Percentiles rank a stretch among this genome's conserved stretches.
These are phyloP conservation scores for Trichoderma sp. DNA, from an alignment of 2,329 filamentous ascomycete species.

Conservation along the genomic window DNA sequence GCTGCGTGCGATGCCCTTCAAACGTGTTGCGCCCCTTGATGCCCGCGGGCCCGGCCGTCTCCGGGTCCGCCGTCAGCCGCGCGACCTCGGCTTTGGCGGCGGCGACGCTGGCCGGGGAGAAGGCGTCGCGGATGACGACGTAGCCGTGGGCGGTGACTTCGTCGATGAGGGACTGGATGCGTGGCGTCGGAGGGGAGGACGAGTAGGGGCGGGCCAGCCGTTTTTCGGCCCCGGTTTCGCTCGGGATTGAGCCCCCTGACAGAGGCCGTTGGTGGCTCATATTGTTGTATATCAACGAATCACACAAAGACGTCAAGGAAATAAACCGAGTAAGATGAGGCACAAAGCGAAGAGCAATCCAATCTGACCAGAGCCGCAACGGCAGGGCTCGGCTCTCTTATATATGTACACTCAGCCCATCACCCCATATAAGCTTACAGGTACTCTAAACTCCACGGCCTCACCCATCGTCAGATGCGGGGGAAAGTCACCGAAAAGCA, in stretches of 20 bases:
- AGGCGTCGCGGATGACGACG: conserved; percentile 41
- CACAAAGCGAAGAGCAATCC: background rate
- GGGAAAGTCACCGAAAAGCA: background rate
- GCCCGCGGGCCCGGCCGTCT: conserved; percentile 35
- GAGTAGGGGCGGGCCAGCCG: background rate
- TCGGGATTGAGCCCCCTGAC: background rate
- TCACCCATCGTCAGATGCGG: background rate
- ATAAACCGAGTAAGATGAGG: background rate
- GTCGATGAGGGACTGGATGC: conserved; percentile 28
- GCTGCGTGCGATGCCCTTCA: conserved; percentile 43
- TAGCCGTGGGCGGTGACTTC: conserved; percentile 39
- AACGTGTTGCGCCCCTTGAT: conserved; percentile 42
- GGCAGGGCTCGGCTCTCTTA: background rate
- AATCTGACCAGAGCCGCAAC: background rate
- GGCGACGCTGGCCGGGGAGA: conserved; percentile 38
- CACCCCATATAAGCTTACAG: background rate
- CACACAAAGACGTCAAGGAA: too few relatives aligned
- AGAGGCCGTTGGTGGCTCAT: background rate
- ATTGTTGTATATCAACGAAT: background rate
- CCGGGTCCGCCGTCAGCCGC: conserved; percentile 32
- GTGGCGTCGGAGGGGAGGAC: background rate
- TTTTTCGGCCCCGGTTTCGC: background rate
- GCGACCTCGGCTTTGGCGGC: conserved; percentile 32
- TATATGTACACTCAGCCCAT: background rate
- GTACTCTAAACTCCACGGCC: background rate